A percentile compares a stretch with the other conserved stretches of the same genome.
Evolutionary conservation across 495 filamentous ascomycete species (phyloP).

Genomic region (Lasiosphaeris hirsuta): DNA sequence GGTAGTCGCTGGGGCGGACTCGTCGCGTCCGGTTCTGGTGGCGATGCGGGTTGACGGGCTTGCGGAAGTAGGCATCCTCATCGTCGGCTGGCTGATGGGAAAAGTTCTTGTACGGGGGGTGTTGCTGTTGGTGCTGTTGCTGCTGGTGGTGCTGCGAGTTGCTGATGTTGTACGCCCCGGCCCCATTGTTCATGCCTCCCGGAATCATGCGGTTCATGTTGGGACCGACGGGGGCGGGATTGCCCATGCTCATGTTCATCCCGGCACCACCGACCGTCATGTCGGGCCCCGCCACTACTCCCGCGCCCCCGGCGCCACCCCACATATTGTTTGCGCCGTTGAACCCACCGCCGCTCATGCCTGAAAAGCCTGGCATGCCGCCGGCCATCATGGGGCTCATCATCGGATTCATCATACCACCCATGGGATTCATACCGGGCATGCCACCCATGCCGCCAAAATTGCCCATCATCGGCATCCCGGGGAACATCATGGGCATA

Average conservation of each 20-base stretch:
- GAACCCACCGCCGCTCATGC: conserved; percentile 33
- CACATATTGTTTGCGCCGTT: conserved; percentile 16
- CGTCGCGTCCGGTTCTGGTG: conserved; percentile 75
- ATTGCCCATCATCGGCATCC: conserved; percentile 28
- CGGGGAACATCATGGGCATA: conserved; percentile 16
- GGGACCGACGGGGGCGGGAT: conserved; percentile 25
- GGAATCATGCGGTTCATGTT: conserved; percentile 19
- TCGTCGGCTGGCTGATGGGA: conserved; percentile 82
- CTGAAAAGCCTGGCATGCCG: conserved; percentile 44
- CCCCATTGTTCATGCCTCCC: conserved; percentile 31
- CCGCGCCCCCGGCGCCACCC: conserved; percentile 30
- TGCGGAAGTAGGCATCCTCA: conserved; percentile 90
- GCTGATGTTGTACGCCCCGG: conserved; percentile 27
- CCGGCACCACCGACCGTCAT: conserved; percentile 3
- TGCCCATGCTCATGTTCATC: conserved; percentile 16
- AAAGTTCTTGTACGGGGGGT: conserved; percentile 22
- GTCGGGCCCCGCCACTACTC: conserved; percentile 9
- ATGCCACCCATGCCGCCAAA: conserved; percentile 31
- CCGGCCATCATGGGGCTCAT: conserved; percentile 56
- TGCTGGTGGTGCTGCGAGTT: conserved; percentile 41
- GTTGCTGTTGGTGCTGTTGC: conserved; percentile 25
- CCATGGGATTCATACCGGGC: conserved; percentile 30
- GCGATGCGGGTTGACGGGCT: conserved; percentile 92
- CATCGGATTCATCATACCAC: conserved; percentile 40
- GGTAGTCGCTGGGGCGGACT: conserved; percentile 82